Evolutionary conservation across 2,329 filamentous ascomycete species (phyloP).

Genomic region (Aphanoascus verrucosus): DNA sequence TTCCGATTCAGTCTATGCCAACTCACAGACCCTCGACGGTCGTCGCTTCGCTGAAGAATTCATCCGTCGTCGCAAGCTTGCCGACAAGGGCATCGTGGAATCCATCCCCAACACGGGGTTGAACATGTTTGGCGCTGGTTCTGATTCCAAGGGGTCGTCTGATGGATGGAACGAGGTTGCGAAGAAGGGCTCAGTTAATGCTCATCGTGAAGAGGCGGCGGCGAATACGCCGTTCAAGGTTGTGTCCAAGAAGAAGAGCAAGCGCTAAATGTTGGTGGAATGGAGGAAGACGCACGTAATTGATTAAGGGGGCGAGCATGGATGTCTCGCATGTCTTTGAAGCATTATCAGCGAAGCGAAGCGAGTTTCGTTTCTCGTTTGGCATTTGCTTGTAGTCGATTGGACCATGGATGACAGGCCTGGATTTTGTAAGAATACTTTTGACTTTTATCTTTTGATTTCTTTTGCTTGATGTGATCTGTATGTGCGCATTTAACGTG

Average conservation of each 20-base stretch:
- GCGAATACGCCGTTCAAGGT: slow-evolving; percentile 65
- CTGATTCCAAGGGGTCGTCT: slow-evolving; percentile 39
- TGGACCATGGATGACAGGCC: too few relatives aligned
- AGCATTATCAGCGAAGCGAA: not conserved
- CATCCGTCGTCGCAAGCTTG: slow-evolving; percentile 80
- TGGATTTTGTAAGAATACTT: not conserved
- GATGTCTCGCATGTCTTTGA: not conserved
- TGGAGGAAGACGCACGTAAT: not conserved
- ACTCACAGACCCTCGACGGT: slow-evolving; percentile 80
- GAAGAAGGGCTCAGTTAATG: slow-evolving; percentile 62
- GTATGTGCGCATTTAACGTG: not conserved
- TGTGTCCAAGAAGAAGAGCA: slow-evolving; percentile 83
- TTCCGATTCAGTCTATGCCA: slow-evolving; percentile 77
- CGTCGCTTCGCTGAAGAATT: slow-evolving; percentile 92
- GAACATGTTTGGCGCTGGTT: slow-evolving; percentile 33
- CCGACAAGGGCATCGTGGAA: slow-evolving; percentile 79
- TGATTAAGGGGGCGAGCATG: not conserved
- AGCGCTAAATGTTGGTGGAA: slow-evolving; percentile 56
- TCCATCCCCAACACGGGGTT: slow-evolving; percentile 45
- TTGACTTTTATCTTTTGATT: not conserved
- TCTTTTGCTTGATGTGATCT: slow-evolving; percentile 4
- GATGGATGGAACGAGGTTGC: slow-evolving; percentile 95
- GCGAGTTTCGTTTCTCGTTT: not conserved
- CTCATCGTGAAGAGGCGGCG: slow-evolving; percentile 40
- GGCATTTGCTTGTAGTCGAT: too few relatives aligned